A percentile compares a stretch with the other conserved stretches of the same genome.
Conservation (phyloP, 495 filamentous ascomycete species). For the Entonaema liquescens region DNA sequence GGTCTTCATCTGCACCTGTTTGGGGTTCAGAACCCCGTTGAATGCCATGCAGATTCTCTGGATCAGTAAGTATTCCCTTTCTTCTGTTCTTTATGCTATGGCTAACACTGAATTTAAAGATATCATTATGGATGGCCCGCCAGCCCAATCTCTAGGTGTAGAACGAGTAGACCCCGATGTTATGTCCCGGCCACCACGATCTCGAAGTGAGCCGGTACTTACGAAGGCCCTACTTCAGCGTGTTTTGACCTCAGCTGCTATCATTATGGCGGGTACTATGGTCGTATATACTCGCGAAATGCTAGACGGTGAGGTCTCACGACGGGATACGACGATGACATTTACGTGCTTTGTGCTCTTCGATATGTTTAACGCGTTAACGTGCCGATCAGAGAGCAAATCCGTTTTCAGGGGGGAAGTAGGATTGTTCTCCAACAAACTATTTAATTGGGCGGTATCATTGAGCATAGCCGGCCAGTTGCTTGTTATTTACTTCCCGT, state of each 20-base stretch:
- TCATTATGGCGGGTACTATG: slow-evolving; percentile 93
- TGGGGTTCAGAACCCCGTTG: slow-evolving; percentile 91
- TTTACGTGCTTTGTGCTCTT: slow-evolving; percentile 99
- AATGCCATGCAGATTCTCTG: slow-evolving; percentile 99
- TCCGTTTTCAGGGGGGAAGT: slow-evolving; percentile 88
- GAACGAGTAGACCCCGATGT: slow-evolving; percentile 94
- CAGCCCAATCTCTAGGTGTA: slow-evolving; percentile 95
- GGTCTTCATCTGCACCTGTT: slow-evolving; percentile 87
- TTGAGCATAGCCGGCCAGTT: slow-evolving; percentile 85
- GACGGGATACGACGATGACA: slow-evolving; percentile 98
- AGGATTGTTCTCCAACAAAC: slow-evolving; percentile 79
- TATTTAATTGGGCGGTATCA: slow-evolving; percentile 95
- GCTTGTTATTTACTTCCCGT: slow-evolving; percentile 91
- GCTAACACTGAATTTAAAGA: slow-evolving; percentile 62
- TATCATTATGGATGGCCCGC: slow-evolving; percentile 98
- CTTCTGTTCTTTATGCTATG: not conserved
- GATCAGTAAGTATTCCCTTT: slow-evolving; percentile 78
- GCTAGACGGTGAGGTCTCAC: slow-evolving; percentile 81
- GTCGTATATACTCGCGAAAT: slow-evolving; percentile 91
- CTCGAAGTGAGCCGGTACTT: slow-evolving; percentile 83
- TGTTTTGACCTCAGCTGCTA: slow-evolving; percentile 83
- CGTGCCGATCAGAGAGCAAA: slow-evolving; percentile 91
- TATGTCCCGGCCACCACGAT: slow-evolving; percentile 89
- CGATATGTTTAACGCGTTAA: slow-evolving; percentile 98
- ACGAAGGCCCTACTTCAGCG: slow-evolving; percentile 81